These are phyloP conservation scores for Aspergillus haitiensis DNA, from an alignment of 495 filamentous ascomycete genomes.

Conservation along the genomic window DNA sequence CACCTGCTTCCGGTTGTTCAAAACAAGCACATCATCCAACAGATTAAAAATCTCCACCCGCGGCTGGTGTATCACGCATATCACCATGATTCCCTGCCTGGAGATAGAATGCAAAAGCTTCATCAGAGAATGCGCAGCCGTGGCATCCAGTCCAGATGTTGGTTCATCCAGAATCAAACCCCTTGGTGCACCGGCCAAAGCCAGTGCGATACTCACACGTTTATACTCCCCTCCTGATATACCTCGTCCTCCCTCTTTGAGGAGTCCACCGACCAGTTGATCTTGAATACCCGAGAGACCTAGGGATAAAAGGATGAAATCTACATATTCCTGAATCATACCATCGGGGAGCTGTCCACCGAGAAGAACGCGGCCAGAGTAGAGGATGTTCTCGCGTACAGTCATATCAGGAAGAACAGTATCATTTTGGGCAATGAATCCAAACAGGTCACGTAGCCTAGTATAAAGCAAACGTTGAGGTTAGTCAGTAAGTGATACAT, in stretches of 20 bases:
- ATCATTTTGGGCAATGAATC: constrained; percentile 57
- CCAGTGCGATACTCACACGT: constrained; percentile 42
- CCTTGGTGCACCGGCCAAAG: constrained; percentile 64
- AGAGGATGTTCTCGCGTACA: constrained; percentile 53
- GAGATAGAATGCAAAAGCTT: constrained; percentile 68
- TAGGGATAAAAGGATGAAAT: constrained; percentile 46
- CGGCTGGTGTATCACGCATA: constrained; percentile 76
- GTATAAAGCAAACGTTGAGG: too few species aligned
- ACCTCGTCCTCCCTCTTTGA: constrained; percentile 53
- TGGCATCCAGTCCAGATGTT: constrained; percentile 73
- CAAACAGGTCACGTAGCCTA: constrained; percentile 32
- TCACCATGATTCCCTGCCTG: constrained; percentile 66
- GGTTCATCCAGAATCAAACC: constrained; percentile 74
- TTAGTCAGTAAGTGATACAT: too few species aligned
- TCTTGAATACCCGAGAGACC: constrained; percentile 54
- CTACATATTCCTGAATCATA: constrained; percentile 43
- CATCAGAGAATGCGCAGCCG: constrained; percentile 62
- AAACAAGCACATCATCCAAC: constrained; percentile 76
- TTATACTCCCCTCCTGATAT: constrained; percentile 81
- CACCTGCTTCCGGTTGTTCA: constrained; percentile 67
- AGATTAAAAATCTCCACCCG: constrained; percentile 71
- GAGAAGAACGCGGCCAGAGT: constrained; percentile 52
- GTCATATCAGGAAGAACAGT: constrained; percentile 51
- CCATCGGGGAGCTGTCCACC: constrained; percentile 15
- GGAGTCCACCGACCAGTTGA: constrained; percentile 68